Conservation (phyloP, 495 filamentous ascomycete genomes). For the Penicillium tannophilum region DNA sequence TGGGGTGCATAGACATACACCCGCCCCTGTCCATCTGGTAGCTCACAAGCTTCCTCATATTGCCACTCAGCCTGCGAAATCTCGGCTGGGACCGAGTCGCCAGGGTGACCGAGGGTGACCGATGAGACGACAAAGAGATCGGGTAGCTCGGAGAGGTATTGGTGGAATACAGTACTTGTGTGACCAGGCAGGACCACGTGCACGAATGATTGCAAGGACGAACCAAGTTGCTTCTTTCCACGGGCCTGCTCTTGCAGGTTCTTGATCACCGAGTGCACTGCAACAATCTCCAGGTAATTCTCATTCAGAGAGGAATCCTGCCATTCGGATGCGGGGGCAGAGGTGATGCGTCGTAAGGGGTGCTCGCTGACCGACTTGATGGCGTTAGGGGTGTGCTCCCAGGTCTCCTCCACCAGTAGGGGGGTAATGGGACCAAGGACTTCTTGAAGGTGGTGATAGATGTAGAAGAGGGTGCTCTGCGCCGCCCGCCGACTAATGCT, state of each 20-base stretch:
- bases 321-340: slow-evolving; percentile 37
- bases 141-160: slow-evolving; percentile 64
- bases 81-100: slow-evolving; percentile 25
- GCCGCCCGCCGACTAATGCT: slow-evolving; percentile 52
- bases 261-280: slow-evolving; percentile 65
- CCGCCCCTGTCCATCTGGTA: slow-evolving; percentile 43
- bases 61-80: slow-evolving; percentile 52
- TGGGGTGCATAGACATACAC: slow-evolving; percentile 69
- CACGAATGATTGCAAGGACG: slow-evolving; percentile 71
- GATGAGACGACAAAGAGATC: slow-evolving; percentile 77
- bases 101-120: slow-evolving; percentile 51
- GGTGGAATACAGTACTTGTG: slow-evolving; percentile 44
- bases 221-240: slow-evolving; percentile 65
- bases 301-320: slow-evolving; percentile 39
- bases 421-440: slow-evolving; percentile 83
- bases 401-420: slow-evolving; percentile 83
- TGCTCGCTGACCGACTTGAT: slow-evolving; percentile 55
- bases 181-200: slow-evolving; percentile 42
- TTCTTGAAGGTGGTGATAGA: slow-evolving; percentile 70
- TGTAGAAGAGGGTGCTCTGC: slow-evolving; percentile 69
- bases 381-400: slow-evolving; percentile 69
- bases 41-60: slow-evolving; percentile 56
- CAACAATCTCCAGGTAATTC: slow-evolving; percentile 61
- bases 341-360: slow-evolving; percentile 43
- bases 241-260: slow-evolving; percentile 68